phyloP scores from a whole-genome alignment of 441 rosid species.

The Pelargonium fulgidum region DNA sequence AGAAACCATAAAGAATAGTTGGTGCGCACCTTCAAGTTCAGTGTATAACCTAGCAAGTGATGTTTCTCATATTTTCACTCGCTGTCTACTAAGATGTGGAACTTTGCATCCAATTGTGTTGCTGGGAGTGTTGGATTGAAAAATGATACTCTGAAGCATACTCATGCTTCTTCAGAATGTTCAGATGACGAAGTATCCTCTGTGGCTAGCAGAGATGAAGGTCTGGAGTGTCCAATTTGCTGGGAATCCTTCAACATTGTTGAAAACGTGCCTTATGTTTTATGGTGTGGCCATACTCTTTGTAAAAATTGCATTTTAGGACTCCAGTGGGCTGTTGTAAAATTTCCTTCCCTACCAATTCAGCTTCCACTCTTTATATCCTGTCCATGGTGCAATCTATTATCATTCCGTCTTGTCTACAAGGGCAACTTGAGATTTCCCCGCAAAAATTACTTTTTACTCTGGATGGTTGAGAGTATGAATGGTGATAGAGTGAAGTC shows the following conservation, averaged over 20 bases:
- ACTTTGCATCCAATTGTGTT: slow-evolving; percentile 59
- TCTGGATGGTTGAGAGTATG: slow-evolving; percentile 88
- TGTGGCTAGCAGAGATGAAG: slow-evolving; percentile 42
- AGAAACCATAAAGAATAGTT: not conserved
- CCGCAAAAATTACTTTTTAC: slow-evolving; percentile 66
- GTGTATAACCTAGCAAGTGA: not conserved
- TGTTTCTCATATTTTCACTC: not conserved
- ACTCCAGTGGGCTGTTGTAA: slow-evolving; percentile 58
- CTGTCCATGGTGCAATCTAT: slow-evolving; percentile 80
- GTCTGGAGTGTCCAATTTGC: slow-evolving; percentile 75
- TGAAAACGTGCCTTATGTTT: slow-evolving; percentile 72
- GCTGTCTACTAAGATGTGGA: slow-evolving; percentile 47
- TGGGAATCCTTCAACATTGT: slow-evolving; percentile 80
- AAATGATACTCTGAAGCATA: slow-evolving; percentile 25
- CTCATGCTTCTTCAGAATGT: slow-evolving; percentile 41
- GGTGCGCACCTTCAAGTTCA: not conserved
- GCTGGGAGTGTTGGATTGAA: slow-evolving; percentile 50
- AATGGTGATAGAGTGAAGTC: slow-evolving; percentile 51
- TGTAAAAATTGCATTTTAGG: slow-evolving; percentile 74
- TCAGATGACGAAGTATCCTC: slow-evolving; percentile 63
- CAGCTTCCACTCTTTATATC: slow-evolving; percentile 73
- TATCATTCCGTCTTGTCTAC: slow-evolving; percentile 58
- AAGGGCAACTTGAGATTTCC: slow-evolving; percentile 66
- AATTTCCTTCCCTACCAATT: slow-evolving; percentile 52
- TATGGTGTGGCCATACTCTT: slow-evolving; percentile 90